Base-by-base conservation (phyloP, 345 rosid species). In the Pistacia vera region DNA sequence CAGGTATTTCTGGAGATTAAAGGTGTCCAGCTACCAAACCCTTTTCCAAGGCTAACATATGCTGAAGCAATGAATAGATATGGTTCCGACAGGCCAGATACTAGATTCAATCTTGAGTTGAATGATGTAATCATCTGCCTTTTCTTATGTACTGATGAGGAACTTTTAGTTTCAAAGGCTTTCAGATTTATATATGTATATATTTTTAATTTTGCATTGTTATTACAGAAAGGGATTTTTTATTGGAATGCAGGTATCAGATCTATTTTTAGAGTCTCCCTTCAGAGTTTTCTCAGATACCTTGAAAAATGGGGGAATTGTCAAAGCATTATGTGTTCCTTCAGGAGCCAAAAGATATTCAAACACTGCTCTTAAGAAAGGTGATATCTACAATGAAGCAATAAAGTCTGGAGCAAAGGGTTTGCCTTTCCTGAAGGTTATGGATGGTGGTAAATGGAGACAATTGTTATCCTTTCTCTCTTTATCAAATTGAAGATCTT, bases 381-480 rank as follows among this genome's bases (percentile, higher is more conserved):
- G 99, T 80, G 94, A 94, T 78, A 49, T 96, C 70, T 89, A 88
- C 81, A 87, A 65, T 58, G 93, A 93, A 86, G 97, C 98, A 59
- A 78, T 91, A n/a, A 91, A 90, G 81, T 92, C 99, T 35, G 99
- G 98, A 81, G 98, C 97, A 61, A 96, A 90, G 86, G 99, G 99
- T 63, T 85, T 96, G 66, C 97, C 98, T 68, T 96, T 93, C 84
- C 86, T 96, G 75, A 96, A 93, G 88, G 92, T 93, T 79, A 79
- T 85, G 83, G 97, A 92, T 85, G 81, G 87, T 87, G 98, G 99
- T 96, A 90, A 79, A 72, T 69, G 44, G 76, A 77, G 10, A 36
- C 0, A 58, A 9, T 25, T 68, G 41, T 59, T 36, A 70, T 72
- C 54, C 75, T 35, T 71, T 66, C 66, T 72, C 11, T 54, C 25